phyloP scores from a whole-genome alignment of 1,139 yeast genomes.

The Blastobotrys illinoisensis region DNA sequence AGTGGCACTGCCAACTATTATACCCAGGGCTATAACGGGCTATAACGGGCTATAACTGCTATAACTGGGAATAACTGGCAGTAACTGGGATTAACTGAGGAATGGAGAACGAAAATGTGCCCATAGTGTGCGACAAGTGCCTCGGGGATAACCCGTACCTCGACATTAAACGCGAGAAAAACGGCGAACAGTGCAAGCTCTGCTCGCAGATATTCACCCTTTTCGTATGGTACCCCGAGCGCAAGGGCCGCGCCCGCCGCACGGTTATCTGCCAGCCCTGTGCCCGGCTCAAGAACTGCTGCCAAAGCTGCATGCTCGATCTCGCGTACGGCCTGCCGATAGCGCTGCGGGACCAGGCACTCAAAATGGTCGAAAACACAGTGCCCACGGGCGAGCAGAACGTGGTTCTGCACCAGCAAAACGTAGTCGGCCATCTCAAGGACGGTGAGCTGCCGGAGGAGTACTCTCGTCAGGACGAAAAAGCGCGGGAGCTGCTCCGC shows the following conservation, averaged over 20 bases:
- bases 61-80: too few species aligned
- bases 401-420: slow-evolving; percentile 41
- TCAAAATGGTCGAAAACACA: slow-evolving; percentile 54
- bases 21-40: too few species aligned
- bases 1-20: too few species aligned
- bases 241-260: slow-evolving; percentile 23
- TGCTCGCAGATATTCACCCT: slow-evolving; percentile 84
- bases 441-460: slow-evolving; percentile 8
- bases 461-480: slow-evolving; percentile 23
- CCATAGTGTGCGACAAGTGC: slow-evolving; percentile 68
- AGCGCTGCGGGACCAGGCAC: slow-evolving; percentile 72
- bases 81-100: too few species aligned
- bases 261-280: slow-evolving; percentile 65
- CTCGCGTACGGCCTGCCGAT: slow-evolving; percentile 73
- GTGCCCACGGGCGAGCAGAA: slow-evolving; percentile 43
- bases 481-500: slow-evolving; percentile 36
- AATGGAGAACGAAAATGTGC: slow-evolving; percentile 44
- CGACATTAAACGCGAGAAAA: slow-evolving; percentile 65
- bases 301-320: slow-evolving; percentile 85
- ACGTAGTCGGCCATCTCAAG: slow-evolving; percentile 23
- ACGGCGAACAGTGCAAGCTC: slow-evolving; percentile 61
- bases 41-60: too few species aligned
- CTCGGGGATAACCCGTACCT: slow-evolving; percentile 60
- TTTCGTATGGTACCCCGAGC: slow-evolving; percentile 56
- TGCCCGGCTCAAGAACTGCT: slow-evolving; percentile 71